Percentiles rank a stretch among this genome's conserved stretches.
Conservation (phyloP, 225 moss, liverwort and hornwort genomes). For the Straminergon stramineum region DNA sequence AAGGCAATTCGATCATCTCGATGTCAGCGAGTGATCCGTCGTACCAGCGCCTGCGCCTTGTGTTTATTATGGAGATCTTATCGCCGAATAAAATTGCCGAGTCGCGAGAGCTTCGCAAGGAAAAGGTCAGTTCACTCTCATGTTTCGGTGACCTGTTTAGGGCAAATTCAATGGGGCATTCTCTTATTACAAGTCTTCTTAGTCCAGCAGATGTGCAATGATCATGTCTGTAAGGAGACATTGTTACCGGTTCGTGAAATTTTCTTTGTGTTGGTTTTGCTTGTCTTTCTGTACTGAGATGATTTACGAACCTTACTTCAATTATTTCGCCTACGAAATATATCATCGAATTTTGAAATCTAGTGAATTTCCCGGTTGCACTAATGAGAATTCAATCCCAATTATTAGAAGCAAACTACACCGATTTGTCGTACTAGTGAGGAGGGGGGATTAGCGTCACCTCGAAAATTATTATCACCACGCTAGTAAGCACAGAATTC, state of each 20-base stretch:
- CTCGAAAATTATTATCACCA: not conserved
- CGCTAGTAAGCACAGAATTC: no score
- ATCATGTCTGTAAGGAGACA: not conserved
- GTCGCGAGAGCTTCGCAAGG: conserved; percentile 17
- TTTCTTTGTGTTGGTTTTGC: not conserved
- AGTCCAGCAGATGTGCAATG: not conserved
- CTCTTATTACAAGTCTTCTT: not conserved
- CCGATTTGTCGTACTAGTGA: not conserved
- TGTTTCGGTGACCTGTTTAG: not conserved
- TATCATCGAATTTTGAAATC: not conserved
- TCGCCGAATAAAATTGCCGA: conserved; percentile 30
- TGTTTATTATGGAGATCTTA: conserved; percentile 32
- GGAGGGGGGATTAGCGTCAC: not conserved
- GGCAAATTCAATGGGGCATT: not conserved
- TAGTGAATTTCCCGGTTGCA: not conserved
- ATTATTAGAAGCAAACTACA: not conserved
- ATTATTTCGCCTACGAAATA: not conserved
- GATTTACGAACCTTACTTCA: not conserved
- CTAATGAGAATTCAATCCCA: not conserved
- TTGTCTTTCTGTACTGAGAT: not conserved
- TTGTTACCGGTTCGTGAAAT: not conserved
- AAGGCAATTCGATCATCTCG: conserved; percentile 30
- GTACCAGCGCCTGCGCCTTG: conserved; percentile 17
- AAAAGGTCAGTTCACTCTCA: conserved; percentile 10
- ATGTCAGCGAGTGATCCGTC: conserved; percentile 20